Percentiles rank a stretch among this genome's conserved stretches.
phyloP scores from a whole-genome alignment of 192 early-diverging fungal genomes.

The Dispira simplex region DNA sequence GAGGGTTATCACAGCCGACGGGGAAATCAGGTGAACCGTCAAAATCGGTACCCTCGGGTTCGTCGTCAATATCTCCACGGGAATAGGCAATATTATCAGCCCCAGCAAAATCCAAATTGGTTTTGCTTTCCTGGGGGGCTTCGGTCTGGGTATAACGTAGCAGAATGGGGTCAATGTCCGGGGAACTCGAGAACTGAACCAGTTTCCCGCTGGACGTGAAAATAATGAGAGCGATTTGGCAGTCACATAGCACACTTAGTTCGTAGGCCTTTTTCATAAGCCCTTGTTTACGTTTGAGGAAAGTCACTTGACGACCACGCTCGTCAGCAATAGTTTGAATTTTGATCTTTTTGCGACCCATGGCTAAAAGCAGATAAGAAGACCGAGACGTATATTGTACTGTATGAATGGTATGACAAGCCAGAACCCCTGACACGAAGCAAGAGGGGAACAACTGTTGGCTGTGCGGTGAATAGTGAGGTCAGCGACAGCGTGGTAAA shows the following conservation, averaged over 20 bases:
- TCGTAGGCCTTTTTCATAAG: constrained; percentile 97
- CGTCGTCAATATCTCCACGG: constrained; percentile 10
- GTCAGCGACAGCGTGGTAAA: no score
- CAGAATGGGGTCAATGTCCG: constrained; percentile 84
- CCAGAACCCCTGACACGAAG: no score
- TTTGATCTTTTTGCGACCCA: constrained; percentile 94
- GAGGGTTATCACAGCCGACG: not conserved
- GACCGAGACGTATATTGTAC: no score
- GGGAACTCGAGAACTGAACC: constrained; percentile 75
- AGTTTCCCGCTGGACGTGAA: constrained; percentile 89
- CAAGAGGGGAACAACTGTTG: no score
- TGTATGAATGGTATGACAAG: no score
- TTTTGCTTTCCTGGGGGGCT: constrained; percentile 35
- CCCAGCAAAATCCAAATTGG: constrained; percentile 31
- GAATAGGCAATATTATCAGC: no score
- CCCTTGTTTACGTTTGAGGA: constrained; percentile 86
- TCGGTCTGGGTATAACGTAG: constrained; percentile 65
- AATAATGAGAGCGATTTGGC: constrained; percentile 89
- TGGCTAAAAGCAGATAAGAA: constrained; percentile 16
- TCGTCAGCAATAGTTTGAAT: constrained; percentile 83
- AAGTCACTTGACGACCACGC: constrained; percentile 87
- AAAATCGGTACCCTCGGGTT: constrained; percentile 12
- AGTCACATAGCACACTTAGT: constrained; percentile 84
- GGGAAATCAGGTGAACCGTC: constrained; percentile 6
- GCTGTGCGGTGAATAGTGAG: no score